phyloP scores from a whole-genome alignment of 148 eudicot species.

The Cornus kousa region DNA sequence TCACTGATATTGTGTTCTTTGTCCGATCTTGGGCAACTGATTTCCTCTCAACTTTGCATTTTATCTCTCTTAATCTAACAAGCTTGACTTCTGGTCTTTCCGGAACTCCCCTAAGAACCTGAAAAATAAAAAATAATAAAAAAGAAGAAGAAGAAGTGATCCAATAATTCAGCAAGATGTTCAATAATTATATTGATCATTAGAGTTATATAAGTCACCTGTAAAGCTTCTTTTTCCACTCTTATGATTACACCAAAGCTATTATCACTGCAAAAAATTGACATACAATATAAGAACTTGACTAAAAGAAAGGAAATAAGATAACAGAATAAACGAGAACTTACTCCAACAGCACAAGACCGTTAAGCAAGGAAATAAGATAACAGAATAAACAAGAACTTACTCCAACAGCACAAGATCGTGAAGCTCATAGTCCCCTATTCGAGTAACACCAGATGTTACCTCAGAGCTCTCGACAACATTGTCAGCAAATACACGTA shows the following conservation, averaged over 20 bases:
- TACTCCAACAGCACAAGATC: constrained; percentile 96
- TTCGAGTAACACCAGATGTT: constrained; percentile 83
- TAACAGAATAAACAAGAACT: constrained; percentile 18
- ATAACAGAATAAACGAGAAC: constrained; percentile 14
- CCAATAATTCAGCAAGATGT: constrained; percentile 10
- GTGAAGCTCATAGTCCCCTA: constrained; percentile 96
- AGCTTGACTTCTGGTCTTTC: constrained; percentile 89
- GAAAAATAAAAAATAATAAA: not conserved
- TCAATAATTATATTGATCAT: constrained; percentile 1
- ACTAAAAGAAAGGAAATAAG: constrained; percentile 5
- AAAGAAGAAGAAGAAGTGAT: not conserved
- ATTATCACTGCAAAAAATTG: constrained; percentile 59
- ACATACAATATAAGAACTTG: not conserved
- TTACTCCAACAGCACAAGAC: constrained; percentile 93
- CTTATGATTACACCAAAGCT: constrained; percentile 96
- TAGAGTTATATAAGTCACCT: constrained; percentile 42
- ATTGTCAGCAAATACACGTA: constrained; percentile 93
- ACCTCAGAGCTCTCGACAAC: constrained; percentile 98
- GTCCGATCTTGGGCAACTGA: constrained; percentile 66
- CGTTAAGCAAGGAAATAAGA: constrained; percentile 52
- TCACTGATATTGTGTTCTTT: constrained; percentile 67
- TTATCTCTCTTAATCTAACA: constrained; percentile 87
- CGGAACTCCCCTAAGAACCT: constrained; percentile 94
- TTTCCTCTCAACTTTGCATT: constrained; percentile 70
- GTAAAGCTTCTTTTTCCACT: constrained; percentile 97